Base-by-base conservation (phyloP, 140 eudicot genomes). In the Ambrosia hybrid region DNA sequence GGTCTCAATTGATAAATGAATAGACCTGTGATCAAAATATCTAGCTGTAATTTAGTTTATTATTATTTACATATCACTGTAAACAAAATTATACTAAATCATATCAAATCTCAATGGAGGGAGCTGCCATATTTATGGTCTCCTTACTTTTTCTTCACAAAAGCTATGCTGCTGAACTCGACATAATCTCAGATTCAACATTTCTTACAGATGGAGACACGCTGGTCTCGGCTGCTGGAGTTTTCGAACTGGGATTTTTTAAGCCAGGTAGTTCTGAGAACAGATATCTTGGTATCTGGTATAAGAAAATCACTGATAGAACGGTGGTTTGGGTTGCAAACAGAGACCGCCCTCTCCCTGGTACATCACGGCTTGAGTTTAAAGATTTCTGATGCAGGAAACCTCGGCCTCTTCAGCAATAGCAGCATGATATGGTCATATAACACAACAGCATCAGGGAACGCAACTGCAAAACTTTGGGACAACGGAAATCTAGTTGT, bases 271-370 rank as follows among this genome's bases (percentile, higher is more conserved):
- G 13, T 21, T 63, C 82, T 15, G 2, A 1, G 15, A 72, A 60
- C 73, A 65, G 55, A 17, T 81, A 76, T 45, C 51, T 81, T 6
- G 85, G 85, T 60, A 72, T 81, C 0, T 77, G 85, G 82, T 81
- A 76, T 64, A 81, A 72, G 67, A 67, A 67, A 7, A 71, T 76
- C 5, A 16, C 76, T 14, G 46, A 21, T 15, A 65, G 60, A 65
- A 77, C 79, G 1, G 45, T 81, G 2, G 71, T 77, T 33, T 81
- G 85, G 82, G 82, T 81, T 13, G 83, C 86, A 41, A 78, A 73
- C 60, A 70, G 81, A 73, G 68, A 74, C 53, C 6, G 2, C 16
- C 83, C 81, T 0, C 37, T 78, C 11, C n/a, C 39, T 15, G 36
- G 48, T 43, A 46, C 68, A 26, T 9, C 83, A n/a, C 73, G 45